Conservation (phyloP, 108 stramenopile species). For the Parmales sp. region DNA sequence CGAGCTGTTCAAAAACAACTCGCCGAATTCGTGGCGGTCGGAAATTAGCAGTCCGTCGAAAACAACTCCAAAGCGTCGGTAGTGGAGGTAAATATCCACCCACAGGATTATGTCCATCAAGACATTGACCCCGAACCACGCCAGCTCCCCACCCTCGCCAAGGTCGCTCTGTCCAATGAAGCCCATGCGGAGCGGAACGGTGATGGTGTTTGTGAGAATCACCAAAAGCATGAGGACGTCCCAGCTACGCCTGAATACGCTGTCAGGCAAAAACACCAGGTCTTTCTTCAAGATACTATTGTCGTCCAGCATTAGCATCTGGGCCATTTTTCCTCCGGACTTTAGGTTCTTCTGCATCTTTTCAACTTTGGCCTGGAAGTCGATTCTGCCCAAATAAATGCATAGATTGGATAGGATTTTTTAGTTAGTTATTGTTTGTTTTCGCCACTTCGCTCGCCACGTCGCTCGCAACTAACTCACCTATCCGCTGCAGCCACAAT, state of each 20-base stretch:
- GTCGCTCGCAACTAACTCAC: too few species aligned
- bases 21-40: constrained; percentile 23
- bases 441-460: too few species aligned
- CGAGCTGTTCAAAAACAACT: constrained; percentile 20
- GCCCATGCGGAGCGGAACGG: constrained; percentile 26
- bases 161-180: constrained; percentile 13
- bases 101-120: constrained; percentile 20
- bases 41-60: constrained; percentile 30
- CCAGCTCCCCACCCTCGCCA: neutral
- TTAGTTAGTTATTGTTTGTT: too few species aligned
- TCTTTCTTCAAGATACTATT: constrained; percentile 11
- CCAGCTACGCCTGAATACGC: constrained; percentile 21
- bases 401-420: too few species aligned
- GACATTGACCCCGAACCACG: constrained; percentile 19
- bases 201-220: constrained; percentile 15
- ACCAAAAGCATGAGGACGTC: constrained; percentile 17
- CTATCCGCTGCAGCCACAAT: constrained; percentile 17
- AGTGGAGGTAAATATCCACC: constrained; percentile 23
- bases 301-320: constrained; percentile 27
- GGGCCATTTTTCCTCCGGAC: constrained; percentile 33
- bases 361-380: neutral
- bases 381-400: too few species aligned
- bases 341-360: constrained; percentile 38
- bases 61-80: constrained; percentile 24
- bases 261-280: constrained; percentile 26